phyloP scores from a whole-genome alignment of 2,329 filamentous ascomycete species.

The Neophaeococcomyces aloes region DNA sequence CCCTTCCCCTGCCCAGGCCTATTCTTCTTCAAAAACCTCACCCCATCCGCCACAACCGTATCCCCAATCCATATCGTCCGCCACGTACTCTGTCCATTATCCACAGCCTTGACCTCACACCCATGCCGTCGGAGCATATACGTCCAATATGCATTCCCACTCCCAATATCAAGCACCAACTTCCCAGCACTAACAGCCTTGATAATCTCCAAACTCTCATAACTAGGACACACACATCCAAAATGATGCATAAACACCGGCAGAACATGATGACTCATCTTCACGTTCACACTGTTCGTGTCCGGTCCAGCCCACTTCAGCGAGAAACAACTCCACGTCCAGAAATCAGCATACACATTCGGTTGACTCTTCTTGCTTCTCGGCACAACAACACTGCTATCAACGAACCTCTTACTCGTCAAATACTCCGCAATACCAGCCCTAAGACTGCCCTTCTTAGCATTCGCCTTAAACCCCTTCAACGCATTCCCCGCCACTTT shows the following conservation, averaged over 20 bases:
- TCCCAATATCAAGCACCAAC: slow-evolving; percentile 55
- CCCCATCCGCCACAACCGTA: slow-evolving; percentile 52
- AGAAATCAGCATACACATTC: slow-evolving; percentile 61
- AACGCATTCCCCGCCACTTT: slow-evolving; percentile 53
- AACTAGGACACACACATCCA: slow-evolving; percentile 59
- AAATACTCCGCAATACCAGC: slow-evolving; percentile 48
- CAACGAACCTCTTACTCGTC: slow-evolving; percentile 41
- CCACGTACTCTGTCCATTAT: slow-evolving; percentile 59
- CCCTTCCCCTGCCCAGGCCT: slow-evolving; percentile 40
- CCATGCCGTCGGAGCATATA: slow-evolving; percentile 56
- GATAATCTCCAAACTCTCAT: slow-evolving; percentile 54
- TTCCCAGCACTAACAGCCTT: slow-evolving; percentile 44
- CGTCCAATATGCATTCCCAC: slow-evolving; percentile 66
- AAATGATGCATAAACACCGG: slow-evolving; percentile 71
- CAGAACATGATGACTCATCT: slow-evolving; percentile 55
- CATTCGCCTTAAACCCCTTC: slow-evolving; percentile 53
- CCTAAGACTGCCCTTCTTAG: slow-evolving; percentile 54
- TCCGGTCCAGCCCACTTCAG: slow-evolving; percentile 54
- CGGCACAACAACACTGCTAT: slow-evolving; percentile 19
- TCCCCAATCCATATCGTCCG: slow-evolving; percentile 58
- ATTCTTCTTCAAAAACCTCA: slow-evolving; percentile 45
- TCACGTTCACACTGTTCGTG: slow-evolving; percentile 43
- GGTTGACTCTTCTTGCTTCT: slow-evolving; percentile 35
- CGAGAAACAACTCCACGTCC: slow-evolving; percentile 53
- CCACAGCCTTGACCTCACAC: slow-evolving; percentile 48